Percentiles rank a stretch among this genome's conserved stretches.
Evolutionary conservation across 225 moss, liverwort and hornwort genomes (phyloP).

Genomic region (Bryoerythrophyllum caledonicum): DNA sequence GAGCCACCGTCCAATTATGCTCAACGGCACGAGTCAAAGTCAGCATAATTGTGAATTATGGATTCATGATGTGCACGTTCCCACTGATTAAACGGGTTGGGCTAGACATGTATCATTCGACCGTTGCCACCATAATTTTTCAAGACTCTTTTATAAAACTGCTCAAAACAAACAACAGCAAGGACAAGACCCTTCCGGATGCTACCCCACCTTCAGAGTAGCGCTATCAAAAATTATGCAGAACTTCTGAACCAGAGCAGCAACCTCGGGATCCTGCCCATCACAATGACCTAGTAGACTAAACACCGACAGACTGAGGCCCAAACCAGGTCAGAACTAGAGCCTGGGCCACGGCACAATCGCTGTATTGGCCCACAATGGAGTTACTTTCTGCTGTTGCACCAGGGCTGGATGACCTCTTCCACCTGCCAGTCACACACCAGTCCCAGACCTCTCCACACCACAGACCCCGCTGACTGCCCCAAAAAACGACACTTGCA

Average conservation of each 20-base stretch:
- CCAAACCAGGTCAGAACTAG: slow-evolving; percentile 12
- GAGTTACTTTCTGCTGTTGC: not conserved
- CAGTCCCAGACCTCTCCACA: slow-evolving; percentile 26
- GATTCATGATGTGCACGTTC: not conserved
- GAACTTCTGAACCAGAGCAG: slow-evolving; percentile 15
- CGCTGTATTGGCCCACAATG: too few species aligned
- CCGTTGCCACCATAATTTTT: not conserved
- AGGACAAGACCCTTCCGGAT: slow-evolving; percentile 28
- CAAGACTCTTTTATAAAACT: slow-evolving; percentile 36
- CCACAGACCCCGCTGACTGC: not conserved
- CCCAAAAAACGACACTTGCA: not conserved
- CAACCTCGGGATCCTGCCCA: slow-evolving; percentile 25
- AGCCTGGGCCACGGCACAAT: not conserved
- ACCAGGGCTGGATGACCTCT: not conserved
- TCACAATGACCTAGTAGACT: slow-evolving; percentile 24
- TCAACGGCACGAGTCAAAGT: too few species aligned
- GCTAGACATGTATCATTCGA: too few species aligned
- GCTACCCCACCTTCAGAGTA: slow-evolving; percentile 5
- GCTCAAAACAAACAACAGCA: slow-evolving; percentile 60
- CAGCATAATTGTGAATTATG: not conserved
- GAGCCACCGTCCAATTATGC: too few species aligned
- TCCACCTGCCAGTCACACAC: slow-evolving; percentile 25
- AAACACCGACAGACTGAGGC: slow-evolving; percentile 14
- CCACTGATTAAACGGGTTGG: not conserved
- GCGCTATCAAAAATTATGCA: slow-evolving; percentile 32